phyloP scores from a whole-genome alignment of 768 basidiomycete genomes.

The Aureoboletus auriporus region DNA sequence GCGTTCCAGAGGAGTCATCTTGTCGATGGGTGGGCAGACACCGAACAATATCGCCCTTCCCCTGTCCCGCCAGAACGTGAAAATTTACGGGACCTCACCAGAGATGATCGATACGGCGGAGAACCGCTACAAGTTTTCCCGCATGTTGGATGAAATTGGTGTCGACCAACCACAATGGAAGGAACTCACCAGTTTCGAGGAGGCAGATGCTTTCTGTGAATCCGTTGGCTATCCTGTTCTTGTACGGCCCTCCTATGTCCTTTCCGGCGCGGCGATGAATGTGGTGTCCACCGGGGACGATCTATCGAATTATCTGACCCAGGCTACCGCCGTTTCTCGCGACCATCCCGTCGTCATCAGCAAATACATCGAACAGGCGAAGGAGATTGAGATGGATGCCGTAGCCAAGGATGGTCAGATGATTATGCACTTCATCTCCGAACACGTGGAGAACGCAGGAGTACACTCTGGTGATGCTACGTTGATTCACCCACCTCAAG shows the following conservation, averaged over 20 bases:
- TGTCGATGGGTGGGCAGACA: conserved; percentile 98
- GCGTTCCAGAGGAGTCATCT: conserved; percentile 82
- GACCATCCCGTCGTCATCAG: conserved; percentile 98
- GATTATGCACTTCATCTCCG: conserved; percentile 99
- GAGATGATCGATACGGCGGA: conserved; percentile 99
- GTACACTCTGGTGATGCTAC: conserved; percentile 99
- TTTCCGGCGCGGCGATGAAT: conserved; percentile 99
- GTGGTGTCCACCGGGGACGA: conserved; percentile 94
- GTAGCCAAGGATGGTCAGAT: conserved; percentile 96
- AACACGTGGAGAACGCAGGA: conserved; percentile 98
- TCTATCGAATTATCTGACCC: conserved; percentile 85
- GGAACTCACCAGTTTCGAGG: conserved; percentile 88
- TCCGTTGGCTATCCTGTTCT: conserved; percentile 94
- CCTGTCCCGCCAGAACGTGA: conserved; percentile 94
- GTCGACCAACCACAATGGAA: conserved; percentile 98
- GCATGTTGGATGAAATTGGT: conserved; percentile 94
- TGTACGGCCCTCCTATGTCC: conserved; percentile 95
- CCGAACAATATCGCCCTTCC: conserved; percentile 98
- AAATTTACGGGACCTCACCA: conserved; percentile 97
- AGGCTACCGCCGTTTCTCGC: conserved; percentile 93
- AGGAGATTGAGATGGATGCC: conserved; percentile 99
- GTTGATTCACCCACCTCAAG: conserved; percentile 96
- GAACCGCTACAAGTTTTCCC: conserved; percentile 99
- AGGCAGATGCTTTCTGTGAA: conserved; percentile 85
- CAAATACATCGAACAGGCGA: conserved; percentile 99